A percentile compares a stretch with the other conserved stretches of the same genome.
phyloP scores from a whole-genome alignment of 129 eudicot genomes.

The Silybum marianum region DNA sequence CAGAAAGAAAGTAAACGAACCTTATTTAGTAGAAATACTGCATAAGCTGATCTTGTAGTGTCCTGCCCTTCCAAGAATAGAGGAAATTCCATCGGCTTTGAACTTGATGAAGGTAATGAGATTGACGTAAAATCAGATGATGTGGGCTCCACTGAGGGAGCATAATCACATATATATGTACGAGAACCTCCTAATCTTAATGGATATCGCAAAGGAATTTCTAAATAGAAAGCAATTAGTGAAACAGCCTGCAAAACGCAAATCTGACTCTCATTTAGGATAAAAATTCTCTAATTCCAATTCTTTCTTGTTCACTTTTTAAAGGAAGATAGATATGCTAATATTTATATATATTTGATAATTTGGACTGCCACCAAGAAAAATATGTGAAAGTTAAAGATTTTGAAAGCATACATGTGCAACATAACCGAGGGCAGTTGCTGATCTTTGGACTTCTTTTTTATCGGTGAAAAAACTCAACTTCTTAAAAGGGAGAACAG shows the following conservation, averaged over 20 bases:
- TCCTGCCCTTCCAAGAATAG: slow-evolving; percentile 98
- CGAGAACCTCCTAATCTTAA: slow-evolving; percentile 92
- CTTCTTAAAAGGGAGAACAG: slow-evolving; percentile 73
- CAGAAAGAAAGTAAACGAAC: slow-evolving; percentile 34
- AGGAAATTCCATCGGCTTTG: slow-evolving; percentile 83
- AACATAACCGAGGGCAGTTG: slow-evolving; percentile 98
- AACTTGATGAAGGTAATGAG: slow-evolving; percentile 43
- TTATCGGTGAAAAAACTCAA: slow-evolving; percentile 95
- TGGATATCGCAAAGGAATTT: slow-evolving; percentile 91
- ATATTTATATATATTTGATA: slow-evolving; percentile 1
- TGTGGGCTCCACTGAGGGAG: slow-evolving; percentile 74
- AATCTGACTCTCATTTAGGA: slow-evolving; percentile 2
- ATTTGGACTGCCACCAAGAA: neutral
- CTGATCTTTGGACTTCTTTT: slow-evolving; percentile 90
- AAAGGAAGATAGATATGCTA: slow-evolving; percentile 3
- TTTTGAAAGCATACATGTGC: slow-evolving; percentile 71
- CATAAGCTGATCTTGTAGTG: slow-evolving; percentile 96
- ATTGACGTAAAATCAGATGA: slow-evolving; percentile 49
- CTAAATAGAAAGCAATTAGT: slow-evolving; percentile 80
- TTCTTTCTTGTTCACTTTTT: neutral
- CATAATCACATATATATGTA: slow-evolving; percentile 82
- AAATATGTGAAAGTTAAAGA: slow-evolving; percentile 23
- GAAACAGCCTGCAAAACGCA: slow-evolving; percentile 66
- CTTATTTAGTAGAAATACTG: slow-evolving; percentile 95
- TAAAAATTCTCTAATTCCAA: neutral